phyloP scores from a whole-genome alignment of 2,329 filamentous ascomycete species.

The Ceratocystis lukuohia region DNA sequence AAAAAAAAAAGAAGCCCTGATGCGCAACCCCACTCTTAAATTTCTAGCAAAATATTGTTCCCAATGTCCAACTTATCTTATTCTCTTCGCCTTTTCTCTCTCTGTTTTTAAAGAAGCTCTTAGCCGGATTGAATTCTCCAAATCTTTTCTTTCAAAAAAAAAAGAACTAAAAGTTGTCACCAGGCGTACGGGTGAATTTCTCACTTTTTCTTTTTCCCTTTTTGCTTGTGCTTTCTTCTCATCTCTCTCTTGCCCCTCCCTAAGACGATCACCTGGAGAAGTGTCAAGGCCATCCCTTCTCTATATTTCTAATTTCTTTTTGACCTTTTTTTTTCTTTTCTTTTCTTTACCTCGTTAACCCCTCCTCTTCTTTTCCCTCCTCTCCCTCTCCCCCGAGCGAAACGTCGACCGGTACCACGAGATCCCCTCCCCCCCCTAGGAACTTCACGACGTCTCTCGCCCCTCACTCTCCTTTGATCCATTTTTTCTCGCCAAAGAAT shows the following conservation, averaged over 20 bases:
- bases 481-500: background rate
- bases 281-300: background rate
- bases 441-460: background rate
- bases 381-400: background rate
- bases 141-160: slow-evolving; percentile 8
- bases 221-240: background rate
- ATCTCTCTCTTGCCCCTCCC: background rate
- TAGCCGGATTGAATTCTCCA: background rate
- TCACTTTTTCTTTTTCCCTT: slow-evolving; percentile 2
- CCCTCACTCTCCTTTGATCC: background rate
- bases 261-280: background rate
- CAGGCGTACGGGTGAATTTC: slow-evolving; percentile 14
- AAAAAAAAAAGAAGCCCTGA: slow-evolving; percentile 16
- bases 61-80: background rate
- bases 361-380: slow-evolving; percentile 4
- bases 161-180: slow-evolving; percentile 13
- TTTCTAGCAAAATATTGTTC: slow-evolving; percentile 15
- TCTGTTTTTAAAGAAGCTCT: background rate
- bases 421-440: background rate
- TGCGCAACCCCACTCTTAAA: slow-evolving; percentile 19
- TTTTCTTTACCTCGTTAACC: background rate
- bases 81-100: slow-evolving; percentile 5
- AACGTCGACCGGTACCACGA: background rate
- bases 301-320: slow-evolving; percentile 10
- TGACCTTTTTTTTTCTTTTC: slow-evolving; percentile 5